phyloP scores from a whole-genome alignment of 1,284 basidiomycete species.

The Cutaneotrichosporon arboriforme region DNA sequence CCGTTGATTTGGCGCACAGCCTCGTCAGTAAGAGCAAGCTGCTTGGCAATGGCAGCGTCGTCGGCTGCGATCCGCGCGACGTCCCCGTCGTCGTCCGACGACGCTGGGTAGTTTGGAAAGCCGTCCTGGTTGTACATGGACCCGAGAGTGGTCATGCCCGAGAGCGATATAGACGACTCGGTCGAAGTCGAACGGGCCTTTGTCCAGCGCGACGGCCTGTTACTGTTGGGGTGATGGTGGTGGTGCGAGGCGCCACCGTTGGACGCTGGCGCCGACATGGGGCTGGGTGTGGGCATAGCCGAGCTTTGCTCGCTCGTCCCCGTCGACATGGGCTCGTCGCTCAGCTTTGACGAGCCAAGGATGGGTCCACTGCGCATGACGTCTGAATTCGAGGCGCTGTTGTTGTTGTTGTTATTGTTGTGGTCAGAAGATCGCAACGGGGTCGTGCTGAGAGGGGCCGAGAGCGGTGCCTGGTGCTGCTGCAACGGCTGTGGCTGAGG shows the following conservation, averaged over 20 bases:
- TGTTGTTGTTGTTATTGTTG: background rate
- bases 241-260: too few relatives aligned
- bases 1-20: slow-evolving; percentile 41
- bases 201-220: slow-evolving; percentile 15
- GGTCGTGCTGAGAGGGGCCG: background rate
- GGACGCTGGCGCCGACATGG: slow-evolving; percentile 4
- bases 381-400: background rate
- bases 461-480: background rate
- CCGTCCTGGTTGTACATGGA: slow-evolving; percentile 43
- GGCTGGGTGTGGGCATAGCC: background rate
- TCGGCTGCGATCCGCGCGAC: slow-evolving; percentile 14
- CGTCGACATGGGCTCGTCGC: slow-evolving; percentile 1
- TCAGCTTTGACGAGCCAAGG: slow-evolving; percentile 1
- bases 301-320: background rate
- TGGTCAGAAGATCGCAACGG: background rate
- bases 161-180: slow-evolving; percentile 27
- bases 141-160: slow-evolving; percentile 26
- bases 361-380: background rate
- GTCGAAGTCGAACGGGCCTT: slow-evolving; percentile 32
- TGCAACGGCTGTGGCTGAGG: too few relatives aligned
- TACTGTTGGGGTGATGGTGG: background rate
- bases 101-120: slow-evolving; percentile 26
- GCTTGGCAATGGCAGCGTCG: slow-evolving; percentile 21
- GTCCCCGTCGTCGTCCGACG: slow-evolving; percentile 20
- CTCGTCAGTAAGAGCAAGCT: slow-evolving; percentile 40